Base-by-base conservation (phyloP, 768 basidiomycete genomes). In the Nevesoporus exiguus region DNA sequence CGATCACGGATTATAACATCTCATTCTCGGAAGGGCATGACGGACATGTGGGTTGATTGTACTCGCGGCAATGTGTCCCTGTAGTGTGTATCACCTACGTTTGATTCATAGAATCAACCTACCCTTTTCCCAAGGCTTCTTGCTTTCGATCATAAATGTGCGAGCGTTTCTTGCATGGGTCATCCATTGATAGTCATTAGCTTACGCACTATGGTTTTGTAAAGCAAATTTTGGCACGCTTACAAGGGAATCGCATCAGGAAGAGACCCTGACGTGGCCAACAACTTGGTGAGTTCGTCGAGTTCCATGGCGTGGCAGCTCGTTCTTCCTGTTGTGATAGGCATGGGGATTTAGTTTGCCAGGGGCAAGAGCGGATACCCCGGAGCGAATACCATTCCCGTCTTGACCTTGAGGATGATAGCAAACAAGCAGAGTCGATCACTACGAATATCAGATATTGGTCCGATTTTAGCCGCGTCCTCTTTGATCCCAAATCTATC, bases 221-320 rank as follows among this genome's bases (percentile, higher is more conserved):
- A 47, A 59, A 90, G 88, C 78, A 19, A 83, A 87, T 58, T 88
- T 88, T 59, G 88, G 88, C 30, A 73, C 82, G 1, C 69, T 88
- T 29, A 65, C 80, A 25, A 71, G 69, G 60, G 60, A 63, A 33
- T 77, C 73, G 55, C 73, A 71, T 54, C 72, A 70, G 19, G 69
- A 67, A 47, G 64, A 66, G 17, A 59, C 58, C 25, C 51, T 56
- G 25, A 57, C 44, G 14, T 44, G 45, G 57, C 57, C 50, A 19
- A 40, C 59, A 49, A 62, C 59, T 22, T 64, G 65, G 64, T 64
- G 25, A 55, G 67, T 47, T 25, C 27, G 1, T 50, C 45, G 6
- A 24, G 14, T 39, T 31, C 25, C 11, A 7, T 34, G 34, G 39
- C 8, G 19, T 25, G 22, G 42, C 24, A 10, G 21, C 15, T 47